phyloP scores from a whole-genome alignment of 2,329 filamentous ascomycete genomes.

The Diaporthe aspalathi region DNA sequence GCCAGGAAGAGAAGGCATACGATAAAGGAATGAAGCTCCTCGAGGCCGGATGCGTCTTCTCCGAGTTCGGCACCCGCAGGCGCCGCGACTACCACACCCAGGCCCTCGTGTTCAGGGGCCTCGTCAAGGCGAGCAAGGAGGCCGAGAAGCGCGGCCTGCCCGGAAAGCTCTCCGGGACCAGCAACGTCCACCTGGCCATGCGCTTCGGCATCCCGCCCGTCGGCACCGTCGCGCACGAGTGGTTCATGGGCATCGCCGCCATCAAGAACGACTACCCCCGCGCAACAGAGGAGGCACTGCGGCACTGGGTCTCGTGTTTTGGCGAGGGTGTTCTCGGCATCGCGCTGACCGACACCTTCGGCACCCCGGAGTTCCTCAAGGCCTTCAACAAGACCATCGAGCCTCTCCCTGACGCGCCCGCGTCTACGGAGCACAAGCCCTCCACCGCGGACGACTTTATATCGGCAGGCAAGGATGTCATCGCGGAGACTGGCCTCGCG shows the following conservation, averaged over 20 bases:
- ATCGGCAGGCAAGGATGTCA: slow-evolving; percentile 36
- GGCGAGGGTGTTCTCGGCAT: slow-evolving; percentile 86
- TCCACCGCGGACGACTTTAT: slow-evolving; percentile 47
- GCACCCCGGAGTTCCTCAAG: slow-evolving; percentile 87
- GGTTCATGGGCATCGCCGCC: slow-evolving; percentile 99
- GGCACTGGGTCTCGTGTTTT: slow-evolving; percentile 92
- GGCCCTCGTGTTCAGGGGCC: slow-evolving; percentile 86
- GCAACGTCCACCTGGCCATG: slow-evolving; percentile 98
- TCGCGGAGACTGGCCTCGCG: slow-evolving; percentile 55
- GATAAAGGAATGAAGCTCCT: slow-evolving; percentile 83
- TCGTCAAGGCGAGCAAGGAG: slow-evolving; percentile 82
- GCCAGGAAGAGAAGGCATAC: slow-evolving; percentile 86
- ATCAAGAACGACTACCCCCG: slow-evolving; percentile 86
- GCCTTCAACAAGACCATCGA: slow-evolving; percentile 78
- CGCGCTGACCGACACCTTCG: slow-evolving; percentile 95
- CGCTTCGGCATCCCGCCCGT: slow-evolving; percentile 86
- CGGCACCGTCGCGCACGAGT: slow-evolving; percentile 93
- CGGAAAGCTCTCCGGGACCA: slow-evolving; percentile 87
- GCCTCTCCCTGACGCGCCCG: slow-evolving; percentile 55
- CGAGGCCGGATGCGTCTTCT: slow-evolving; percentile 86
- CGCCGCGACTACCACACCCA: slow-evolving; percentile 96
- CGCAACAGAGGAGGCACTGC: slow-evolving; percentile 85
- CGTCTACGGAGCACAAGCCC: slow-evolving; percentile 45
- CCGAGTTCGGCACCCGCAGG: slow-evolving; percentile 92
- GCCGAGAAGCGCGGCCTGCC: slow-evolving; percentile 71